A percentile compares a stretch with the other conserved stretches of the same genome.
Conservation (phyloP, 192 early-diverging fungal species). For the Spizellomyces punctatus region DNA sequence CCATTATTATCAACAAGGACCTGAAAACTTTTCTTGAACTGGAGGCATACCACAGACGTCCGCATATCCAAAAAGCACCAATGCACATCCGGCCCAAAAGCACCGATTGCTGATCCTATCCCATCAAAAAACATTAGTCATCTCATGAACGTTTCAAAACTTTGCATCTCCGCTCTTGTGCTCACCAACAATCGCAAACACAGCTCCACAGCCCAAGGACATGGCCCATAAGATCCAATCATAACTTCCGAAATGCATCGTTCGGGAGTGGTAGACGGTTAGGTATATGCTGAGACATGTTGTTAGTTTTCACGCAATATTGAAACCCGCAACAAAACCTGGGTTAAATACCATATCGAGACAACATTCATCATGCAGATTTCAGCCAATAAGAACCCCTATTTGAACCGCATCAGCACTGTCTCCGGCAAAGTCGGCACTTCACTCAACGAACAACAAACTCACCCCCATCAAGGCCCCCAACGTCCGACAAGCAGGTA, state of each 20-base stretch:
- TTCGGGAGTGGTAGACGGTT: background rate
- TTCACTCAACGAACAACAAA: background rate
- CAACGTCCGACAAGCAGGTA: background rate
- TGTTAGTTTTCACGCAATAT: background rate
- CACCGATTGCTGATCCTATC: background rate
- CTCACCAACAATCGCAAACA: slow-evolving; percentile 1
- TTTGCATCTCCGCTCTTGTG: too few relatives aligned
- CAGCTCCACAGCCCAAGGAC: background rate
- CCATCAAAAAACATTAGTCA: too few relatives aligned
- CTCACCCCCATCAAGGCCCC: background rate
- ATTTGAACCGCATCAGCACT: background rate
- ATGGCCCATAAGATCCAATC: background rate
- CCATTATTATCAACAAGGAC: too few relatives aligned
- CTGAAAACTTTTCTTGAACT: too few relatives aligned
- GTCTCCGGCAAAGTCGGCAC: background rate
- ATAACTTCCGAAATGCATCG: background rate
- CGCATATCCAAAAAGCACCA: slow-evolving; percentile 3
- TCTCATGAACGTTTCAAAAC: too few relatives aligned
- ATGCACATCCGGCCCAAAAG: slow-evolving; percentile 4
- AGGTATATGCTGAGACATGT: background rate
- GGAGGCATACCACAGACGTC: background rate
- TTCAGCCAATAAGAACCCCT: background rate
- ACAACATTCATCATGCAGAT: background rate
- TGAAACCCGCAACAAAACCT: background rate
- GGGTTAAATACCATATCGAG: background rate